Base-by-base conservation (phyloP, 2,329 filamentous ascomycete species). In the Beauveria asiatica region DNA sequence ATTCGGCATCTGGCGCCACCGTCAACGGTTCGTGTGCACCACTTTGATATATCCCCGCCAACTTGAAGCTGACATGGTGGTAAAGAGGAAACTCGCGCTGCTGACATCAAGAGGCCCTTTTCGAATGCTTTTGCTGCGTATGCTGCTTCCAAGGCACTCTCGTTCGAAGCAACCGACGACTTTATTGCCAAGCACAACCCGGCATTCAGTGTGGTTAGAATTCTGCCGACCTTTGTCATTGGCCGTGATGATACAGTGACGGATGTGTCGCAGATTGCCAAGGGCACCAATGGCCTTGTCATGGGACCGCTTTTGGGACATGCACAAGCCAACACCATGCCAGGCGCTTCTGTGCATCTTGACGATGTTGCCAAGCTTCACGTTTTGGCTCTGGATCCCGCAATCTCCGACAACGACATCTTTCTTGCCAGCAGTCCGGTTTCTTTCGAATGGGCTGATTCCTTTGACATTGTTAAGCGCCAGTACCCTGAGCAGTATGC, bases 311-410 rank as follows among this genome's bases (percentile, higher is more conserved):
- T 75, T 21, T 65, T 72, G 8, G 74, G 74, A 13, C 63, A 67
- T 45, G 61, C 63, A 25, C 64, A 64, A 37, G 23, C 64, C 65
- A 1, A 58, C 56, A 9, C 65, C 67, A 37, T 11, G 25, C 63
- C 67, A 5, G 72, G 73, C 21, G 65, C 64, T 17, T 68, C 68
- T 9, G 74, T 75, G 16, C 70, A 75, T 60, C 65, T 74, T 17
- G 70, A 75, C 55, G 74, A 76, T 58, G 73, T 74, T 4, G 73
- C 74, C 1, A 67, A 66, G 27, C 69, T 70, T 6, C 75, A 77
- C 56, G 70, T 77, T 30, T 62, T 64, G 5, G 73, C 75, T 4
- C 68, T 77, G 5, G 62, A 72, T 25, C 65, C 67, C 30, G 62
- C 64, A 1, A 63, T 76, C 5, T 61, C 68, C 1, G 70, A 70